Base-by-base conservation (phyloP, 2,329 filamentous ascomycete species). In the Aureobasidium sp. region DNA sequence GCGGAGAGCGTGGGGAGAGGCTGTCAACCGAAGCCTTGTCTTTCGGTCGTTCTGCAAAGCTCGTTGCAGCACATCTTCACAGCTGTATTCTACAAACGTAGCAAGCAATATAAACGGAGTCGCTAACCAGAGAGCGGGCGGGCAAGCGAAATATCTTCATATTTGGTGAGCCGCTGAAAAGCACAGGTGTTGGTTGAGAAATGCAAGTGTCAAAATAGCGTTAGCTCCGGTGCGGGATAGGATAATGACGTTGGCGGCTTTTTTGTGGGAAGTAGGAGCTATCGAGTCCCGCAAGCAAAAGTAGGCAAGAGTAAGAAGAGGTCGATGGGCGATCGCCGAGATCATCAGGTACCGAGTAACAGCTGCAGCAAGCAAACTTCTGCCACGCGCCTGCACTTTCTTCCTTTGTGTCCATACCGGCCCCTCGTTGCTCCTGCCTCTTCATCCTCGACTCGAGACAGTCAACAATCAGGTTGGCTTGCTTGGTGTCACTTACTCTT, bases 181-280 rank as follows among this genome's bases (percentile, higher is more conserved):
- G 55, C 55, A 59, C 55, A 59, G 55, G 55, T 59, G 55, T 37
- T 59, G 55, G 55, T 59, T 59, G 55, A 59, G 55, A 13, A 44
- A 47, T 37, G 53, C 41, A 55, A 43, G 51, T 43, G 51, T 55
- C 51, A 17, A 7, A 17, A 57, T 15, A 12, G 41, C 41, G 53
- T 57, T 57, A 57, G 53, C 27, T 57, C 20, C n/a, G 24, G 20
- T 57, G 53, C 41, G 53, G 39, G 53, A 57, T 57, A 57, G 53
- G 41, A 46, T n/a, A 12, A 48, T 59, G 55, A 59, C 55, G 55
- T 59, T 36, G 41, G 55, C 55, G 55, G 55, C 55, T 59, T 47
- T 48, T 37, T 24, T 20, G 55, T 29, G 55, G 39, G 36, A 24
- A 55, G 51, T 26, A 56, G 39, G 9, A 57, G 53, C 44, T 59